Base-by-base conservation (phyloP, 352 stramenopile genomes). In the Pythium coloratum region DNA sequence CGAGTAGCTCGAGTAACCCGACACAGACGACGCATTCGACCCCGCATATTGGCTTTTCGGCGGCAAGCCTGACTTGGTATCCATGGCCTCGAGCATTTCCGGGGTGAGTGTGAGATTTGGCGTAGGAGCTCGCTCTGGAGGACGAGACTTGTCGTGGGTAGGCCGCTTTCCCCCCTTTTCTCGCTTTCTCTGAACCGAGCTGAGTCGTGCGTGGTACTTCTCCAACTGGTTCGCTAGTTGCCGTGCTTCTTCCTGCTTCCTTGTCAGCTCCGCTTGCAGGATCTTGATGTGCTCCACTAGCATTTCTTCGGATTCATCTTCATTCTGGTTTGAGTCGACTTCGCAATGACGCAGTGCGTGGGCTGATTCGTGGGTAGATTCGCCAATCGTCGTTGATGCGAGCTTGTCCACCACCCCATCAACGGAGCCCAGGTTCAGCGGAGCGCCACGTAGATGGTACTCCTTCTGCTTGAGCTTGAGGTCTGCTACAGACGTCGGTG, bases 181-280 rank as follows among this genome's bases (percentile, higher is more conserved):
- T 14, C 60, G 55, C 28, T 71, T 70, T 14, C 28, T 26, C 5
- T 69, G 70, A 1, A 70, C 58, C 1, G 61, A 20, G 4, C 14
- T 61, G 0, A 76, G 55, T 26, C 70, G 49, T 3, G 51, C 51
- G 8, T 66, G 44, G 33, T 68, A 76, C 51, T 68, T 70, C 10
- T 72, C 62, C 49, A 76, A 30, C 51, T 76, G 65, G 6, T 24
- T 55, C 0, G 65, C 62, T n/a, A 76, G 59, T 3, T 57, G 36
- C 28, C 57, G 55, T 10, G 47, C 46, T 55, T 95, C 86, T 76
- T 95, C 84, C 55, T 93, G 78, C 58, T 95, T 95, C 59, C 80
- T 83, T 12, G 82, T 61, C 10, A 95, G 68, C 54, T 84, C 82
- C 1, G 84, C 63, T 53, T 91, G 80, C 4, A 95, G 72, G 20